These are phyloP conservation scores for Saccharomyces uvarum DNA, from an alignment of 1,139 yeast species.

Conservation along the genomic window DNA sequence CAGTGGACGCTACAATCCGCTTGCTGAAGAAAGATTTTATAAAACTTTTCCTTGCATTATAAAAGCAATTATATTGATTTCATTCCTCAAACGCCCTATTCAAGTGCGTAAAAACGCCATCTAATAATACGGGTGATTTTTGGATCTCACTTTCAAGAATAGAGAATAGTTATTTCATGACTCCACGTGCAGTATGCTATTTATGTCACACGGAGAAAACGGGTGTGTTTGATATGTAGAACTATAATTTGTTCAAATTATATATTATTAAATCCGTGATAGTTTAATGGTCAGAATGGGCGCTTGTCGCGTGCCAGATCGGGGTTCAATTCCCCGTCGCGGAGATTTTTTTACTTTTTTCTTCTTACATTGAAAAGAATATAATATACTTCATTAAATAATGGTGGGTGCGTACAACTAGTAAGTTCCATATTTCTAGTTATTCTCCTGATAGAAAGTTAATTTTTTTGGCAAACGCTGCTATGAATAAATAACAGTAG, in stretches of 20 bases:
- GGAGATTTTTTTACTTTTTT: constrained; percentile 21
- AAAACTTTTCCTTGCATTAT: no score
- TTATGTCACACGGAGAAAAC: no score
- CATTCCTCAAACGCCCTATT: no score
- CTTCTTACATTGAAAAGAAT: neutral
- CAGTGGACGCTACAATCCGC: neutral
- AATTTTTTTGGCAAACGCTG: neutral
- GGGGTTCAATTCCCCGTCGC: constrained; percentile 37
- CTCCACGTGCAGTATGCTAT: no score
- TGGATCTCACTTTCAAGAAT: neutral
- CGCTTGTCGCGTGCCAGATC: constrained; percentile 36
- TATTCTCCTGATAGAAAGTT: neutral
- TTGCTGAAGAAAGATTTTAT: no score
- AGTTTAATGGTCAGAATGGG: constrained; percentile 35
- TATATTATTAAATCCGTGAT: constrained; percentile 20
- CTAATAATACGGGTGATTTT: no score
- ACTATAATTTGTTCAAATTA: no score
- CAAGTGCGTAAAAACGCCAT: no score
- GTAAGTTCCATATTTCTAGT: neutral
- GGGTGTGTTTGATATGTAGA: no score
- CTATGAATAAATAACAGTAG: neutral
- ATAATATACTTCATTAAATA: neutral
- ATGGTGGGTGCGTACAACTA: neutral
- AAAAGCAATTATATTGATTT: no score
- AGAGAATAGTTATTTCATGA: neutral